Base-by-base conservation (phyloP, 768 basidiomycete species). In the Termitomyces sp. region DNA sequence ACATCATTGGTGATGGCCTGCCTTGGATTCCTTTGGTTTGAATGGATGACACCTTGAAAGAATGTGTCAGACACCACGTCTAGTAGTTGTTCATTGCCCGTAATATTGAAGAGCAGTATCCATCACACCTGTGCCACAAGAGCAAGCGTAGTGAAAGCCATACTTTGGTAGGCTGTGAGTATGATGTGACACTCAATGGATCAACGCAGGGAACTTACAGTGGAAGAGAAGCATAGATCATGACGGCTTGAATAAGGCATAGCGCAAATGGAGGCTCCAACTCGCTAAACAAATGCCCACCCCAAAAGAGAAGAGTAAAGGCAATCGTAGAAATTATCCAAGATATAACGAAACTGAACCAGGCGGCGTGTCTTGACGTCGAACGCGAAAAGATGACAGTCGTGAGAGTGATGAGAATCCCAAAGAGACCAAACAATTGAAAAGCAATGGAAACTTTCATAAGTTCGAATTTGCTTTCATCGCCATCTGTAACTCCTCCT, bases 271-370 rank as follows among this genome's bases (percentile, higher is more conserved):
- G 47, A 48, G 47, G 47, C 8, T 48, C 15, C 10, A 12, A n/a
- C 7, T 19, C 47, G 24, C 14, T 17, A 37, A n/a, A 34, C 15
- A 63, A 45, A n/a, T 60, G 46, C 1, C 67, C 67, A 2, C 58
- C 51, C 58, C 66, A 63, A 11, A 68, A 56, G 12, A 70, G 60
- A 5, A 70, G 61, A 14, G 64, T 60, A 57, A 66, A 70, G 10
- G 68, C 66, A 10, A 65, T 42, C 24, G 64, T 62, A 17, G 66
- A 70, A 3, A 68, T 64, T 9, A 66, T 61, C 68, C 68, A 70
- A 11, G 65, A 65, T 17, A 62, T 59, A 42, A 62, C 61, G 45
- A 70, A 70, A 50, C 64, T 70, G 37, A 62, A 66, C 68, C 68
- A 70, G 12, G 66, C 64, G 45, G 65, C 58, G 19, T 64, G 65